Evolutionary conservation across 116 monocot genomes (phyloP), one percentile per base, ranked within the genome.

Genomic region (Phalaenopsis hybrid): DNA sequence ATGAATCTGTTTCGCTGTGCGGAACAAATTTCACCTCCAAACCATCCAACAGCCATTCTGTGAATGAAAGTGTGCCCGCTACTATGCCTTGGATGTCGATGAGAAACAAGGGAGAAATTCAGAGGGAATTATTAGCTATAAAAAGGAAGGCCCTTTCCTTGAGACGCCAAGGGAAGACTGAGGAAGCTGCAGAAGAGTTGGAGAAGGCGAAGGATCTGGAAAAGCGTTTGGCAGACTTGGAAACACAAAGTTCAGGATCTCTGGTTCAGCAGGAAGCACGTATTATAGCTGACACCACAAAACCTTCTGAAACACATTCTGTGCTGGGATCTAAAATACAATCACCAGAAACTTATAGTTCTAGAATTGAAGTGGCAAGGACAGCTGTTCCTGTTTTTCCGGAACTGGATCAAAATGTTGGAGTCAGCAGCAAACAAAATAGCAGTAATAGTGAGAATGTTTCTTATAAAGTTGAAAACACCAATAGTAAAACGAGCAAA

Each of bases 121-220:
- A 93, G 82, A 92, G 85, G 76, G 99, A 99, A 86, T 81, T 99
- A 25, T 85, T 99, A 31, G 78, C 74, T 43, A 75, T 99, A 76
- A 99, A 99, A 82, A 99, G 99, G 70, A 95, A 89, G 74, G 95
- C 99, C 73, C 90, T 99, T 83, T 83, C 88, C 20, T 84, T 99
- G 57, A 99, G 95, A 83, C 88, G 93, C 13, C 89, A 99, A 87
- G 99, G 99, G 16, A 99, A 89, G 78, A 79, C 67, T 43, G 89
- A 91, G 57, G 93, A 93, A 70, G 93, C 95, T 76, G 93, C 95
- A 12, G 92, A 90, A 85, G 93, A 93, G 74, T 84, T 92, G 10
- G 89, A 86, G 68, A 90, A 78, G 76, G 88, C 95, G 17, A 90
- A 83, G 82, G 87, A 75, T 57, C 80, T 96, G 50, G 95, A 93